Conservation (phyloP, 257 asterid species). For the Gardenia jasminoides region DNA sequence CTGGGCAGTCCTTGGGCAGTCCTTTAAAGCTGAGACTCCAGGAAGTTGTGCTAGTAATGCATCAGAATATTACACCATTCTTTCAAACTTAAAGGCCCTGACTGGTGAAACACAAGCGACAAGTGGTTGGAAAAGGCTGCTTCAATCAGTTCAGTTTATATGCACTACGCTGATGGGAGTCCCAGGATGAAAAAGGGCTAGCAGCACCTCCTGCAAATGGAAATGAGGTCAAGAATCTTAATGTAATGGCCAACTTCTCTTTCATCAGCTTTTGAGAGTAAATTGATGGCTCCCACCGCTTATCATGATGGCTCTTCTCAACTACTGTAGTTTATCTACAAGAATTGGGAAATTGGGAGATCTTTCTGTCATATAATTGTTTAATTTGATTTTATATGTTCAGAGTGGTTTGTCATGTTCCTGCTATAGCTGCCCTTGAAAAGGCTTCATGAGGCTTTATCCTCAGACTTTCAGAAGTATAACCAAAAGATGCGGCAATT, state of each 20-base stretch:
- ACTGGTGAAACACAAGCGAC: conserved; percentile 66
- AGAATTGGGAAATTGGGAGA: not conserved
- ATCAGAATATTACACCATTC: conserved; percentile 50
- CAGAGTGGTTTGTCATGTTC: conserved; percentile 48
- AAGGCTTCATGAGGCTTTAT: conserved; percentile 53
- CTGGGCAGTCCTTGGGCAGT: too few relatives aligned
- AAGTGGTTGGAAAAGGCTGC: conserved; percentile 77
- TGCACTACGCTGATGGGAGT: conserved; percentile 39
- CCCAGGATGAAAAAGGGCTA: conserved; percentile 41
- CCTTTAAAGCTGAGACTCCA: conserved; percentile 63
- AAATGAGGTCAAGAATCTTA: conserved; percentile 36
- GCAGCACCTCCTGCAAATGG: conserved; percentile 31
- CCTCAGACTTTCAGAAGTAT: conserved; percentile 64
- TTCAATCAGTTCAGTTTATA: conserved; percentile 51
- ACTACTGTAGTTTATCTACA: not conserved
- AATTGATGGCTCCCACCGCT: not conserved
- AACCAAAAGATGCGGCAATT: conserved; percentile 79
- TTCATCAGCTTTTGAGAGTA: not conserved
- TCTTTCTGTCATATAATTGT: not conserved
- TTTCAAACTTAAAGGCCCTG: conserved; percentile 43
- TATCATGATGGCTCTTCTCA: not conserved
- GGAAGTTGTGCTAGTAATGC: conserved; percentile 46
- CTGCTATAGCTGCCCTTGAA: conserved; percentile 66
- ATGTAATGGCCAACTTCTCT: conserved; percentile 25
- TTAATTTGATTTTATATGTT: conserved; percentile 21